Evolutionary conservation across 2,329 filamentous ascomycete species (phyloP).

Genomic region (Metarhizium sp.): DNA sequence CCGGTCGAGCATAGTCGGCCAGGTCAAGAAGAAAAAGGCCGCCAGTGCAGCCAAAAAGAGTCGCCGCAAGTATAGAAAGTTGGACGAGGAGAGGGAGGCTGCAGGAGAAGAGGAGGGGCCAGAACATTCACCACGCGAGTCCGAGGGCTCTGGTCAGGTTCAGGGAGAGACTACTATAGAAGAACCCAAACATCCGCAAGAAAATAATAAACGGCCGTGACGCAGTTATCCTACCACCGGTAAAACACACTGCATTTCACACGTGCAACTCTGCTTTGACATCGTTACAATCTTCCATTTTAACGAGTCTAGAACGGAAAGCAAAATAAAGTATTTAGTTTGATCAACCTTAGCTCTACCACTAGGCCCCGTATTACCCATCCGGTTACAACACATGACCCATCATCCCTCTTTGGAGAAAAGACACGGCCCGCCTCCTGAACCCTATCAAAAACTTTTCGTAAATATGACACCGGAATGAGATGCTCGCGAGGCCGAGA

Average conservation of each 20-base stretch:
- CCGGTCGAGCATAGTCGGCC: conserved; percentile 54
- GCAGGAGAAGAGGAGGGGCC: background rate
- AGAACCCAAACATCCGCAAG: background rate
- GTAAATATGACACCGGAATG: conserved; percentile 45
- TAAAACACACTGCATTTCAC: conserved; percentile 8
- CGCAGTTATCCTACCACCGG: background rate
- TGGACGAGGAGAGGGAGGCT: conserved; percentile 39
- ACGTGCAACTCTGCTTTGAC: background rate
- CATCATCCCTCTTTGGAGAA: conserved; percentile 36
- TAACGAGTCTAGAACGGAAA: conserved; percentile 25
- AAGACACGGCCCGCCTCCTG: conserved; percentile 40
- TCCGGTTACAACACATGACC: conserved; percentile 41
- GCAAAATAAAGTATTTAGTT: conserved; percentile 42
- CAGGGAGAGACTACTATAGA: background rate
- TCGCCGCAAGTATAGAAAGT: conserved; percentile 63
- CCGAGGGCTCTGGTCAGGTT: background rate
- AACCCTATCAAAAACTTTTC: conserved; percentile 49
- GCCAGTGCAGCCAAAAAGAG: conserved; percentile 76
- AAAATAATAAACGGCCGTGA: background rate
- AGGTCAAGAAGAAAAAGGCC: conserved; percentile 56
- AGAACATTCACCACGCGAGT: background rate
- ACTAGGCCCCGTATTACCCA: conserved; percentile 38
- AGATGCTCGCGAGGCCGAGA: conserved; percentile 36
- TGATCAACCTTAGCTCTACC: conserved; percentile 46
- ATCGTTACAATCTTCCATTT: conserved; percentile 18